Evolutionary conservation across 2,329 filamentous ascomycete genomes (phyloP).

Genomic region (Aspergillus ochraceoroseus): DNA sequence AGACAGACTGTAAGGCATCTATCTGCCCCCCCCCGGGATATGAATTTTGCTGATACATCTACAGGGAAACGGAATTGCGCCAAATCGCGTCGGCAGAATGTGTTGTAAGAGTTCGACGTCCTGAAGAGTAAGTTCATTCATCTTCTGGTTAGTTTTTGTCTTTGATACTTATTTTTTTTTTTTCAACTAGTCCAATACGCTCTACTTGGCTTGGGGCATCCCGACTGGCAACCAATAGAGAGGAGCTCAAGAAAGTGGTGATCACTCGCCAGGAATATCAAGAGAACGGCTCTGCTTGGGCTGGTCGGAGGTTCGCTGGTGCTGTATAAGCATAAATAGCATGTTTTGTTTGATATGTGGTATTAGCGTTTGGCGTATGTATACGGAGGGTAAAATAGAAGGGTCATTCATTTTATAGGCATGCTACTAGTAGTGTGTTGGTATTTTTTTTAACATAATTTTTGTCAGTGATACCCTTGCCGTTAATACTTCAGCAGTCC

Average conservation of each 20-base stretch:
- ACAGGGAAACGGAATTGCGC: constrained; percentile 62
- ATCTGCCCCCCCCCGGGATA: background rate
- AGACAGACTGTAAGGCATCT: constrained; percentile 58
- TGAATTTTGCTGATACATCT: constrained; percentile 20
- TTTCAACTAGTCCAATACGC: constrained; percentile 56
- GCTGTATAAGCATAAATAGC: constrained; percentile 15
- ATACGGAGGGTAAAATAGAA: background rate
- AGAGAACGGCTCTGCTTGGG: constrained; percentile 73
- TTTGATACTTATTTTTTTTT: constrained; percentile 10
- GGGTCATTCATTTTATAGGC: no score
- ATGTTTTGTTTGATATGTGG: background rate
- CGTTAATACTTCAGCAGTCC: no score
- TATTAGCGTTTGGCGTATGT: constrained; percentile 5
- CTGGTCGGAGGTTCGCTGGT: constrained; percentile 63
- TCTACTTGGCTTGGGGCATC: constrained; percentile 85
- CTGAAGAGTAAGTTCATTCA: constrained; percentile 51
- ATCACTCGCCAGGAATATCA: constrained; percentile 90
- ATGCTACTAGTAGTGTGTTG: no score
- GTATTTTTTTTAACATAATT: background rate
- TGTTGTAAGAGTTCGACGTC: constrained; percentile 65
- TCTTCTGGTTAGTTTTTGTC: constrained; percentile 1
- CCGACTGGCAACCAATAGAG: constrained; percentile 63
- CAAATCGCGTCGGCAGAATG: constrained; percentile 70
- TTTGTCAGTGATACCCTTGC: constrained; percentile 16
- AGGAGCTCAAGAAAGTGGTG: constrained; percentile 59